Evolutionary conservation across 2,329 filamentous ascomycete species (phyloP), one percentile per base, ranked within the genome.

Genomic region (Alternaria burnsii): DNA sequence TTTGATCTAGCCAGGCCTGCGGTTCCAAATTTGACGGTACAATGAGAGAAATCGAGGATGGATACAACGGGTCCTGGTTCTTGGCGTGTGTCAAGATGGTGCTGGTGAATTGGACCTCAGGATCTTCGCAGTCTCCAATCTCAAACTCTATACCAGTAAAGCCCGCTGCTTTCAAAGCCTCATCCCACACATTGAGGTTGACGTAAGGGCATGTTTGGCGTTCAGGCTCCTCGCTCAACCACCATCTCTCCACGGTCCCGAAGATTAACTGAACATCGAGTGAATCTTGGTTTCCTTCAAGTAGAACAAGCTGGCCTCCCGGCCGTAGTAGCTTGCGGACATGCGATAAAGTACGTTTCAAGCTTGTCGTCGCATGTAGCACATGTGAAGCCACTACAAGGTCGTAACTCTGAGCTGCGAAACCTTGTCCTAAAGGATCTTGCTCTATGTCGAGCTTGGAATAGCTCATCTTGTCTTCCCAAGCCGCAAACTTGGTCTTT

Each of bases 91-190:
- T 43, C 51, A 53, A 32, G 26, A 53, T 53, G 12, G 38, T 43
- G 24, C 40, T 53, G 24, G 51, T 44, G 8, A 43, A 43, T n/a
- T 53, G 51, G 26, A 53, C 38, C 24, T 43, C 26, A 4, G 51
- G 38, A 28, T 53, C 34, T 14, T 53, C 51, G 40, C 51, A 53
- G 20, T 53, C 51, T n/a, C 38, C 26, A 20, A 55, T 36, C 16
- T 55, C 52, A 20, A 55, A 55, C 10, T 55, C 52, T 12, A 55
- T 18, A 5, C 52, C 52, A 47, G 28, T 46, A 9, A 55, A 55
- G 41, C 52, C 42, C 12, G 42, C 10, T 12, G 41, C 41, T 38
- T 20, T 47, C 52, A 30, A 30, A 40, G 8, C 44, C 30, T 38
- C 32, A 22, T 55, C 42, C 52, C 52, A 55, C 9, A 38, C 14